A percentile compares a stretch with the other conserved stretches of the same genome.
Conservation (phyloP, 495 filamentous ascomycete species). For the Aspergillus incahuasiensis region DNA sequence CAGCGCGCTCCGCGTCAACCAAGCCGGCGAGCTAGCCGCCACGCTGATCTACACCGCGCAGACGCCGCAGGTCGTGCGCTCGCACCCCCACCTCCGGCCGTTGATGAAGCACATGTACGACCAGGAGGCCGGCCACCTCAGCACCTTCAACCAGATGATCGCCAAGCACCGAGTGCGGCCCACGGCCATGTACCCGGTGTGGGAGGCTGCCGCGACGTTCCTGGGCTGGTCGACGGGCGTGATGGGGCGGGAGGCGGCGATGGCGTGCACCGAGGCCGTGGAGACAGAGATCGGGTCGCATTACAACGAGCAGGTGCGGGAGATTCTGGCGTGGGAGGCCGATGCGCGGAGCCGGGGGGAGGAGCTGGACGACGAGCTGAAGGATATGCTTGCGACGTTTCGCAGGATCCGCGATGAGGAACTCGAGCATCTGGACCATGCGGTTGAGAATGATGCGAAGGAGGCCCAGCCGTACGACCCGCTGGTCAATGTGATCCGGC, state of each 20-base stretch:
- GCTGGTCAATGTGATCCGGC: conserved; percentile 80
- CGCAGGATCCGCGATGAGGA: conserved; percentile 91
- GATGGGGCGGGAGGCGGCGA: conserved; percentile 91
- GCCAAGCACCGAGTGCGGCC: conserved; percentile 88
- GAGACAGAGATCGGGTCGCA: conserved; percentile 97
- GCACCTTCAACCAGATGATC: conserved; percentile 78
- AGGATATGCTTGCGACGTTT: conserved; percentile 65
- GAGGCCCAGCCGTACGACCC: conserved; percentile 83
- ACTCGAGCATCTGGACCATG: conserved; percentile 93
- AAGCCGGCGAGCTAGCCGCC: conserved; percentile 84
- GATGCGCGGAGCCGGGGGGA: conserved; percentile 61
- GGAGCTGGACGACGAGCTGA: conserved; percentile 73
- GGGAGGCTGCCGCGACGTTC: conserved; percentile 76
- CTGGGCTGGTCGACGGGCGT: conserved; percentile 85
- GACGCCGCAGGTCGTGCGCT: conserved; percentile 65
- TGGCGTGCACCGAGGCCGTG: conserved; percentile 98
- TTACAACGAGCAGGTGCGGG: conserved; percentile 88
- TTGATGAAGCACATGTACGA: conserved; percentile 98
- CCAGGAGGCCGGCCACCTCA: conserved; percentile 84
- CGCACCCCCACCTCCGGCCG: conserved; percentile 79
- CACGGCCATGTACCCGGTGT: conserved; percentile 89
- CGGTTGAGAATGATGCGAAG: conserved; percentile 85
- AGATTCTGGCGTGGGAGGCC: conserved; percentile 73
- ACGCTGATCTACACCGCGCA: conserved; percentile 82
- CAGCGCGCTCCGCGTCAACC: conserved; percentile 80